Evolutionary conservation across 305 asterid species (phyloP), one percentile per base, ranked within the genome.

Genomic region (Fraxinus velutina): DNA sequence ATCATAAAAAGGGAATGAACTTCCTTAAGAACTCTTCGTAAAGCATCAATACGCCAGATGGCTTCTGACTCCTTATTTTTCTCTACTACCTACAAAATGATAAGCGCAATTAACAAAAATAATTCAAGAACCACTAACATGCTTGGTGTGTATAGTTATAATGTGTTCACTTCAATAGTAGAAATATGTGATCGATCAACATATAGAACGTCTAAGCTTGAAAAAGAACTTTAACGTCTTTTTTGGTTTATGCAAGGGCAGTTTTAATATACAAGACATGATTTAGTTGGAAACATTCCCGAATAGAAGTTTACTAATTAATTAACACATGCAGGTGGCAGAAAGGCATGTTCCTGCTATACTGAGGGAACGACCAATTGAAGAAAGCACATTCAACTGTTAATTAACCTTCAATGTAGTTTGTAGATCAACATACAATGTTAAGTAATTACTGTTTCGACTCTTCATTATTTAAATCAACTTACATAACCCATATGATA

Each of bases 1-100:
- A 95, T 91, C 89, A 93, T 87, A 86, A 95, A 94, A 83, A 94
- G 96, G 76, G 97, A 90, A 89, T 94, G 99, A 32, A 92, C 85
- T 90, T 95, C 98, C 87, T 91, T 92, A 78, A 95, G 98, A 79
- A 92, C 89, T 80, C 27, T 88, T 72, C 95, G 86, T 86, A 95
- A 82, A 80, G 94, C 90, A 78, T 91, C 95, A 84, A 83, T 87
- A 71, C 97, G 88, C 97, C 99, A 92, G 79, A 92, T 90, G 78
- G 93, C 90, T 86, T 95, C 97, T 36, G 94, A 88, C 30, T 88
- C 97, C 84, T 83, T 88, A 84, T 83, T 87, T 85, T 95, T 92
- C 84, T 93, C 96, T 77, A 92, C 92, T 17, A 94, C 93, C 99
- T 95, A 85, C 86, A 74, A 83, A 76, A 85, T 73, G 79, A 85